Evolutionary conservation across 73 alveolate species (phyloP).

Genomic region (Paramecium octaurelia): DNA sequence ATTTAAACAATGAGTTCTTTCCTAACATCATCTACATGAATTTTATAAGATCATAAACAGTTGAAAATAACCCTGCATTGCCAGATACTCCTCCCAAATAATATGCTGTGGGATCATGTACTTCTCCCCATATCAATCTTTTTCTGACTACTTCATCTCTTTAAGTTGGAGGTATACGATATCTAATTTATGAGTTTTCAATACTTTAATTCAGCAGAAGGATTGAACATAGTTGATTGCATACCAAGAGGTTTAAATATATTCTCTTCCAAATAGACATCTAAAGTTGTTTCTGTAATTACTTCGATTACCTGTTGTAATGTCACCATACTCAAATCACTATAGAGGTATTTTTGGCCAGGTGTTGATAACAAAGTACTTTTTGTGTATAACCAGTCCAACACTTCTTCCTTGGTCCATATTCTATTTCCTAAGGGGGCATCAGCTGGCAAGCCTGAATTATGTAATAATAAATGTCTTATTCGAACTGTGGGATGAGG

Average conservation of each 20-base stretch:
- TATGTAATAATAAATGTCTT: conserved; percentile 42
- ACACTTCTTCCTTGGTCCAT: conserved; percentile 2
- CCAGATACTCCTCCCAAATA: conserved; percentile 64
- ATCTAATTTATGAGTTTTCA: not conserved
- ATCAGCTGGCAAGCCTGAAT: conserved; percentile 54
- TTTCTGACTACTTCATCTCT: conserved; percentile 12
- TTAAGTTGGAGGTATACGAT: conserved; percentile 55
- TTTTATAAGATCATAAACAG: conserved; percentile 44
- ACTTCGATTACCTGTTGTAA: conserved; percentile 47
- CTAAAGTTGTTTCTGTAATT: conserved; percentile 27
- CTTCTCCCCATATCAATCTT: conserved; percentile 51
- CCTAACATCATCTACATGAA: conserved; percentile 65
- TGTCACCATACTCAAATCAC: conserved; percentile 64
- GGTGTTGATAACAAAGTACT: conserved; percentile 26
- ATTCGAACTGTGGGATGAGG: not conserved
- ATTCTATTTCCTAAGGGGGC: conserved; percentile 42
- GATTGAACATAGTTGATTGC: conserved; percentile 49
- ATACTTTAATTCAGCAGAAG: not conserved
- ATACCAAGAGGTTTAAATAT: conserved; percentile 49
- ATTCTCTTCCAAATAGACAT: conserved; percentile 23
- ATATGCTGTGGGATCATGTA: conserved; percentile 65
- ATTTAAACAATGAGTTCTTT: not conserved
- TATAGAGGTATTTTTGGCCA: conserved; percentile 48
- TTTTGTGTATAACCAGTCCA: conserved; percentile 27
- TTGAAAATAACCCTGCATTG: conserved; percentile 64